phyloP scores from a whole-genome alignment of 352 stramenopile genomes.

The Thraustochytrium sp. region DNA sequence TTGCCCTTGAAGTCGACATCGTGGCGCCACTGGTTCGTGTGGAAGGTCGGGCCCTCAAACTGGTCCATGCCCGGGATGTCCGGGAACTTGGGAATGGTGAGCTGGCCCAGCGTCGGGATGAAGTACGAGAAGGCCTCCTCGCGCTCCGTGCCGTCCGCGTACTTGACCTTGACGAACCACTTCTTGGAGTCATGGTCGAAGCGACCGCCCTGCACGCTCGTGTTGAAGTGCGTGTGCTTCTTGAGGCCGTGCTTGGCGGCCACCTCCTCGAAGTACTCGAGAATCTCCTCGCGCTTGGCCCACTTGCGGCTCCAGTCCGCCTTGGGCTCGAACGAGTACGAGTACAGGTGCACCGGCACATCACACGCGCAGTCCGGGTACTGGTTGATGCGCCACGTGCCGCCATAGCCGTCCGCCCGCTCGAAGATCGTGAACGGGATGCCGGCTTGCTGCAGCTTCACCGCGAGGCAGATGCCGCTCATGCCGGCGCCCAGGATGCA shows the following conservation, averaged over 20 bases:
- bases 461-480: constrained; percentile 40
- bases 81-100: constrained; percentile 29
- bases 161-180: background rate
- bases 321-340: constrained; percentile 29
- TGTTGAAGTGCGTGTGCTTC: constrained; percentile 16
- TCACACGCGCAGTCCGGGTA: constrained; percentile 43
- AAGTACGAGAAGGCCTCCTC: constrained; percentile 27
- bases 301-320: constrained; percentile 26
- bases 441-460: constrained; percentile 38
- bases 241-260: constrained; percentile 24
- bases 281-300: constrained; percentile 37
- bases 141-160: background rate
- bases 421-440: constrained; percentile 46
- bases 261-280: constrained; percentile 30
- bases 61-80: constrained; percentile 29
- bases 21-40: constrained; percentile 39
- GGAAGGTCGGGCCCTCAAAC: constrained; percentile 7
- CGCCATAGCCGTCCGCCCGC: constrained; percentile 15
- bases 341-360: constrained; percentile 23
- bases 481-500: constrained; percentile 15
- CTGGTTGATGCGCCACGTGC: constrained; percentile 37
- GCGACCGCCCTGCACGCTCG: background rate
- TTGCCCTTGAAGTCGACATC: constrained; percentile 20
- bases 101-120: constrained; percentile 14
- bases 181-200: background rate